These are phyloP conservation scores for Isoetes engelmannii DNA, from an alignment of 83 land plant species.

Conservation along the genomic window DNA sequence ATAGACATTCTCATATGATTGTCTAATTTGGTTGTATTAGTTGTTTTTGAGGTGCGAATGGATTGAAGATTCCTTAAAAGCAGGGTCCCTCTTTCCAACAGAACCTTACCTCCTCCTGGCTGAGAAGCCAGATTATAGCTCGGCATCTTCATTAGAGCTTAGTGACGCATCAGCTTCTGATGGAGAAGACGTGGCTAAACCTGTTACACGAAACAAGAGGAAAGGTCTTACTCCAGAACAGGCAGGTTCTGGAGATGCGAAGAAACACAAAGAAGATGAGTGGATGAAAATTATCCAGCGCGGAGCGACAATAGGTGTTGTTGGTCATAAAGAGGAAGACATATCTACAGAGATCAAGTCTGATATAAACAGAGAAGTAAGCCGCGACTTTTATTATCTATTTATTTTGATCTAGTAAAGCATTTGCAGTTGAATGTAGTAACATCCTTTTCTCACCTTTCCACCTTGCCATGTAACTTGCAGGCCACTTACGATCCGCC, in stretches of 20 bases:
- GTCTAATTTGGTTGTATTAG: constrained; percentile 13
- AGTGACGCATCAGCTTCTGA: not conserved
- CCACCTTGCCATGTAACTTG: constrained; percentile 1
- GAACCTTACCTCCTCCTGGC: constrained; percentile 20
- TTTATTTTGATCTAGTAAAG: not conserved
- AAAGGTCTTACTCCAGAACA: not conserved
- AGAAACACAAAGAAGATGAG: constrained; percentile 5
- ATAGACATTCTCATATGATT: not conserved
- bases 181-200: not conserved
- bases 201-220: not conserved
- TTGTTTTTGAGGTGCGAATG: constrained; percentile 22
- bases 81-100: constrained; percentile 16
- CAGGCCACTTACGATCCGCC: constrained; percentile 55
- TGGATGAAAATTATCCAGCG: constrained; percentile 22
- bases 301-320: constrained; percentile 16
- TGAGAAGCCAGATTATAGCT: not conserved
- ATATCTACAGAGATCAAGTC: not conserved
- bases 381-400: not conserved
- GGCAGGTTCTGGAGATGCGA: not conserved
- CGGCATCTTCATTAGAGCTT: not conserved
- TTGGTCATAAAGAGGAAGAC: not conserved
- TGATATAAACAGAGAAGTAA: not conserved
- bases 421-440: not conserved
- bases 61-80: constrained; percentile 36
- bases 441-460: not conserved